Conservation (phyloP, 2,329 filamentous ascomycete genomes). For the Hypoxylon rubiginosum region DNA sequence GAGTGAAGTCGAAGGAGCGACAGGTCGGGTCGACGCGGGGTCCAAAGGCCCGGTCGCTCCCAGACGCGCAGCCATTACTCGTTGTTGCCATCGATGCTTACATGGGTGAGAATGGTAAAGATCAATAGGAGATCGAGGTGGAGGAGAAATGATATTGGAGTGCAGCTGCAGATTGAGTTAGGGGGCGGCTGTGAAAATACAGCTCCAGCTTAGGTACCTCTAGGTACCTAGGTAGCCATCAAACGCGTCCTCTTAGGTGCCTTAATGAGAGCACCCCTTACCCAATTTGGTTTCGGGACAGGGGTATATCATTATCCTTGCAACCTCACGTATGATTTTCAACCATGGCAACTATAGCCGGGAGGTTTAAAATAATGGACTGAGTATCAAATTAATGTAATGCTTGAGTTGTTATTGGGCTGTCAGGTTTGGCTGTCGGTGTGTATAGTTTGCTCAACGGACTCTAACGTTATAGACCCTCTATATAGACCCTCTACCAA, state of each 20-base stretch:
- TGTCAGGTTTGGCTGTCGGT: too few relatives aligned
- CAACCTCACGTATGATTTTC: background rate
- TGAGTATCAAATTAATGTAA: too few relatives aligned
- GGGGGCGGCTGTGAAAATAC: background rate
- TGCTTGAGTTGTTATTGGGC: too few relatives aligned
- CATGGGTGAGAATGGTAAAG: background rate
- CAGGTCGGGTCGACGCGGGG: constrained; percentile 41
- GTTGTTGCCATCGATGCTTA: background rate
- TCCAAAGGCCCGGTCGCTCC: constrained; percentile 41
- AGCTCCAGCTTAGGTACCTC: background rate
- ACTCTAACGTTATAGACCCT: too few relatives aligned
- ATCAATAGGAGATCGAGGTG: background rate
- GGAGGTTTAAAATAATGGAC: too few relatives aligned
- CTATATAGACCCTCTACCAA: too few relatives aligned
- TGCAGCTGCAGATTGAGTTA: background rate
- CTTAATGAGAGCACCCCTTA: background rate
- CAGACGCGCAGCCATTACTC: background rate
- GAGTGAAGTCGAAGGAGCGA: constrained; percentile 50
- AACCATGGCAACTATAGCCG: background rate
- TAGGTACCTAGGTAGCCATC: background rate
- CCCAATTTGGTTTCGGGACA: background rate
- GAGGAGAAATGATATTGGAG: background rate
- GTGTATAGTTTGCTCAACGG: too few relatives aligned
- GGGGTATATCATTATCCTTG: background rate
- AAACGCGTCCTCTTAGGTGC: too few relatives aligned